Evolutionary conservation across 2,329 filamentous ascomycete genomes (phyloP), one percentile per base, ranked within the genome.

Genomic region (Xylariaceae sp.): DNA sequence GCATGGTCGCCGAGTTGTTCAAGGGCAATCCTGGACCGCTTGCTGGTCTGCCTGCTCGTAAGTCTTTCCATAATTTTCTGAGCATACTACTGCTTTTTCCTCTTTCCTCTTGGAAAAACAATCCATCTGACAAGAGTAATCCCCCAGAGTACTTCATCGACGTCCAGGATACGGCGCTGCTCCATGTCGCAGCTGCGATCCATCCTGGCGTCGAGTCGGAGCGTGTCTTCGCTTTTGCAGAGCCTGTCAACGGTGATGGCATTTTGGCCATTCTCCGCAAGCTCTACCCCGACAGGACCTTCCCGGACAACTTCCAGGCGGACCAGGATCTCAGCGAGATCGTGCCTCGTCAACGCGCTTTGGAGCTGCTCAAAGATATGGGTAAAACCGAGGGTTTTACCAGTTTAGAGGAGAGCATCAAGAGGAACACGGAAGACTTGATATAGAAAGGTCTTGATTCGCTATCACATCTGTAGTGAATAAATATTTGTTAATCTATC

Each of bases 141-240:
- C n/a, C n/a, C n/a, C 34, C 19, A 75, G 67, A 61, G 52, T 62
- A 67, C 53, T 66, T 56, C 50, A 57, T 74, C 16, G 60, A 74
- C 46, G 65, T 72, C 0, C 57, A 68, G 9, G 74, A 79, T 36
- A 51, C 52, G 3, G 75, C 71, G 0, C 59, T 67, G 0, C 53
- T 81, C 0, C 74, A 79, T 28, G 61, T 78, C 3, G 68, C 70
- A 3, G 75, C 69, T 0, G 57, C 73, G 6, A 59, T 76, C 0
- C 59, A 73, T 15, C 59, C 63, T 0, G 59, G 63, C 1, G 63
- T 77, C 0, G 43, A 57, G 2, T 62, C 63, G 0, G 67, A 79
- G 49, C 67, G 77, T 1, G 53, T 81, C 7, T 76, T 78, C 50
- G 76, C 61, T 1, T 75, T 71, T 36, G 72, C 69, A 0, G 58